Base-by-base conservation (phyloP, 2,329 filamentous ascomycete genomes). In the Diatrype stigma region DNA sequence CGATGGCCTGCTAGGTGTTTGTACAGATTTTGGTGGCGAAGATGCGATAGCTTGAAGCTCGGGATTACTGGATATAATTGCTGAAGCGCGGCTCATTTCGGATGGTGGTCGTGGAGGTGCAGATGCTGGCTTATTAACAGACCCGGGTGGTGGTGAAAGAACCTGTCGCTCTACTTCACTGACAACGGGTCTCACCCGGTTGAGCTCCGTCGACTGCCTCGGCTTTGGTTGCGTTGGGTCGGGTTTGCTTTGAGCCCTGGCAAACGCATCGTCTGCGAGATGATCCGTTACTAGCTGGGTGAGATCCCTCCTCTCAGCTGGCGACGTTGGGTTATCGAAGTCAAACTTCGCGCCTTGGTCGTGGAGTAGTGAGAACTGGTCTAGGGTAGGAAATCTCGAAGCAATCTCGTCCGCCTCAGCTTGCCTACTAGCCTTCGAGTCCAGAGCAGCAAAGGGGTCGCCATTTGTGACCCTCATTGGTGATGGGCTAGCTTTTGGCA, bases 361-460 rank as follows among this genome's bases (percentile, higher is more conserved):
- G 60, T 96, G 90, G 42, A 96, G 74, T 17, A 99, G 75, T 3
- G 93, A 86, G 64, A 99, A 99, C 60, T 97, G 90, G 62, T 97
- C 92, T 22, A 99, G 76, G 6, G 90, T 92, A 0, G 94, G 94
- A 60, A 96, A 99, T 48, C 88, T 82, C 26, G 84, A 80, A 0
- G 93, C 90, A 23, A 96, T 74, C 63, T 97, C 93, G 59, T 97
- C 94, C 2, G 77, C 75, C 21, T 81, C 78, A 7, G 73, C 73
- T 22, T 73, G 62, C 58, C 75, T 58, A 56, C 71, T 69, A 32
- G 78, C 73, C 51, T 80, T 85, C 2, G 86, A 80, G 66, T 99
- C 94, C 23, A 99, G 78, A 0, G 90, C 90, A 17, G 90, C 90
- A 67, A 97, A 99, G 0, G 94, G 94, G 67, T 99, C 94, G 45